Percentiles rank a stretch among this genome's conserved stretches.
phyloP scores from a whole-genome alignment of 495 filamentous ascomycete genomes.

The Tuber melanosporum region DNA sequence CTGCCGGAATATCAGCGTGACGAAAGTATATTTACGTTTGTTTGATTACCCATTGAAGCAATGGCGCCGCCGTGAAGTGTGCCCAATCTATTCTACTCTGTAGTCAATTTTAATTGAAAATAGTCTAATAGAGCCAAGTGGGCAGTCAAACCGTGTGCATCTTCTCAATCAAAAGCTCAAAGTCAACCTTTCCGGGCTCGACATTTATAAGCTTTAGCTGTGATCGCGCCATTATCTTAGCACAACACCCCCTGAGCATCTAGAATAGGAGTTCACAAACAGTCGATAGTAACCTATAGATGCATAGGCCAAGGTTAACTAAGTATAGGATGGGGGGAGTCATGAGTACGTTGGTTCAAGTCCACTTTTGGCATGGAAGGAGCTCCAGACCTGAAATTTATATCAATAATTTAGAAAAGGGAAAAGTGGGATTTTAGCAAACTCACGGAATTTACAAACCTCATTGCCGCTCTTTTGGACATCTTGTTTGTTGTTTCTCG shows the following conservation, averaged over 20 bases:
- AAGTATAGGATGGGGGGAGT: not conserved
- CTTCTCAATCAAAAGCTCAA: constrained; percentile 77
- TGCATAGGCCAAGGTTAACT: not conserved
- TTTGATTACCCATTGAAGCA: constrained; percentile 67
- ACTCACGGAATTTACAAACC: not conserved
- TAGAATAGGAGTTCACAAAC: not conserved
- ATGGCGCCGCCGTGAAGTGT: constrained; percentile 94
- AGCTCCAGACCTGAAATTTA: constrained; percentile 32
- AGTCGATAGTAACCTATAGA: not conserved
- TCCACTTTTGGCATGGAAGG: constrained; percentile 29
- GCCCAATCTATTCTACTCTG: constrained; percentile 70
- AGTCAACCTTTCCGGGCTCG: constrained; percentile 69
- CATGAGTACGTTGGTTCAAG: constrained; percentile 31
- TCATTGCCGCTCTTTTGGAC: not conserved
- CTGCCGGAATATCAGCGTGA: constrained; percentile 44
- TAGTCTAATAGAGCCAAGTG: not conserved
- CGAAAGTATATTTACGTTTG: not conserved
- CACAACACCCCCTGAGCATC: not conserved
- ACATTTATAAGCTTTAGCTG: constrained; percentile 74
- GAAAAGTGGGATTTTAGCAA: not conserved
- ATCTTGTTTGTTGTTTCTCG: not conserved
- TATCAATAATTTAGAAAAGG: not conserved
- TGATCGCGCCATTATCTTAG: not conserved
- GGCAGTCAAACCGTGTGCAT: constrained; percentile 68
- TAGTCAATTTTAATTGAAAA: not conserved